Evolutionary conservation across 768 basidiomycete species (phyloP).

Genomic region (Collybia sordida): DNA sequence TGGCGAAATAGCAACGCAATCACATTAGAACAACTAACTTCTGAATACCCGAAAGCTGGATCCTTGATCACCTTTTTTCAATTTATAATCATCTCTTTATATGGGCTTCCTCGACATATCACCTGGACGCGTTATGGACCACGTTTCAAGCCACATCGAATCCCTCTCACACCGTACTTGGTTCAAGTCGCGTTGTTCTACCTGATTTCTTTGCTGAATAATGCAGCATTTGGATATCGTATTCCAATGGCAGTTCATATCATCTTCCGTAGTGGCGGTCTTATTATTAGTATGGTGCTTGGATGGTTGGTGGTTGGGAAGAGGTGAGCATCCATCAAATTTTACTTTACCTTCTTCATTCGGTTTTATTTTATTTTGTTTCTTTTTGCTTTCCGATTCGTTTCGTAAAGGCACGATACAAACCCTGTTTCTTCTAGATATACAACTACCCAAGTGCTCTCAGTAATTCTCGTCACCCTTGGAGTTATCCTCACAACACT

Average conservation of each 20-base stretch:
- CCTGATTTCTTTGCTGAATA: conserved; percentile 79
- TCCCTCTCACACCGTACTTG: conserved; percentile 73
- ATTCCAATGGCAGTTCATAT: conserved; percentile 95
- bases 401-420: conserved; percentile 13
- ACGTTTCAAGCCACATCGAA: conserved; percentile 56
- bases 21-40: conserved; percentile 72
- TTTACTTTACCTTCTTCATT: not conserved
- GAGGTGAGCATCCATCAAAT: conserved; percentile 39
- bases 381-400: not conserved
- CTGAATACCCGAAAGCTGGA: conserved; percentile 67
- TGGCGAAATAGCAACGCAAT: conserved; percentile 65
- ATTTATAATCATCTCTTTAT: conserved; percentile 73
- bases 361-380: conserved; percentile 1
- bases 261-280: conserved; percentile 87
- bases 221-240: conserved; percentile 82
- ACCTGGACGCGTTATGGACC: conserved; percentile 51
- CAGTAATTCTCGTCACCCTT: conserved; percentile 77
- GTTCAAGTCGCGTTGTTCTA: conserved; percentile 84
- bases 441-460: conserved; percentile 57
- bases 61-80: conserved; percentile 87
- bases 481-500: conserved; percentile 83
- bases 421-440: conserved; percentile 45
- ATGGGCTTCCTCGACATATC: conserved; percentile 68
- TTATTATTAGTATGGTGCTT: conserved; percentile 80
- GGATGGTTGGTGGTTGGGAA: conserved; percentile 69